Evolutionary conservation across 176 grass and related monocot genomes (phyloP).

Genomic region (Triticum monococcum): DNA sequence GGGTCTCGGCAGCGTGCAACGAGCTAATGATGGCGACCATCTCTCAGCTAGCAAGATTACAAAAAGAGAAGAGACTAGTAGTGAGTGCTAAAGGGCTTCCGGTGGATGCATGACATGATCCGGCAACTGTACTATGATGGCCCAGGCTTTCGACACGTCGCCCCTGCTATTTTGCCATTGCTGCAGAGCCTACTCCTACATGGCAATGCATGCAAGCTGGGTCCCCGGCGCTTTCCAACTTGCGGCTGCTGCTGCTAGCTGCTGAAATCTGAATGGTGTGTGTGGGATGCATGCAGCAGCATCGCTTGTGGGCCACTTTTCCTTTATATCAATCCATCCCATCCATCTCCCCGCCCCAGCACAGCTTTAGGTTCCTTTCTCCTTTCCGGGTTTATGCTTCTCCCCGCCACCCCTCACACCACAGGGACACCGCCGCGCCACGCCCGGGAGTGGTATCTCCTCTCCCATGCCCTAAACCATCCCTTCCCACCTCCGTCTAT

Average conservation of each 20-base stretch:
- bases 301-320: slow-evolving; percentile 68
- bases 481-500: not conserved
- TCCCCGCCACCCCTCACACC: slow-evolving; percentile 31
- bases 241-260: slow-evolving; percentile 41
- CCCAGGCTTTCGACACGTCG: slow-evolving; percentile 54
- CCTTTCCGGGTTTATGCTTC: slow-evolving; percentile 85
- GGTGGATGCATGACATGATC: not conserved
- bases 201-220: slow-evolving; percentile 39
- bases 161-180: not conserved
- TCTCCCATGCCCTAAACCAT: not conserved
- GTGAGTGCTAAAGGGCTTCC: not conserved
- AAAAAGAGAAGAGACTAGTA: not conserved
- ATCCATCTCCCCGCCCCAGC: not conserved
- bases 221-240: slow-evolving; percentile 41
- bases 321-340: slow-evolving; percentile 67
- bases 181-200: slow-evolving; percentile 14
- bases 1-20: not conserved
- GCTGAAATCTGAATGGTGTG: slow-evolving; percentile 17
- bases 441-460: slow-evolving; percentile 26
- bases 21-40: slow-evolving; percentile 38
- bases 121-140: slow-evolving; percentile 4
- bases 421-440: no score
- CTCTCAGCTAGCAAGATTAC: slow-evolving; percentile 28
- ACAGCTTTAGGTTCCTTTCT: slow-evolving; percentile 73
- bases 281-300: slow-evolving; percentile 1